Percentiles rank a stretch among this genome's conserved stretches.
These are phyloP conservation scores for Xerophyta viscosa DNA, from an alignment of 106 monocot species.

Conservation along the genomic window DNA sequence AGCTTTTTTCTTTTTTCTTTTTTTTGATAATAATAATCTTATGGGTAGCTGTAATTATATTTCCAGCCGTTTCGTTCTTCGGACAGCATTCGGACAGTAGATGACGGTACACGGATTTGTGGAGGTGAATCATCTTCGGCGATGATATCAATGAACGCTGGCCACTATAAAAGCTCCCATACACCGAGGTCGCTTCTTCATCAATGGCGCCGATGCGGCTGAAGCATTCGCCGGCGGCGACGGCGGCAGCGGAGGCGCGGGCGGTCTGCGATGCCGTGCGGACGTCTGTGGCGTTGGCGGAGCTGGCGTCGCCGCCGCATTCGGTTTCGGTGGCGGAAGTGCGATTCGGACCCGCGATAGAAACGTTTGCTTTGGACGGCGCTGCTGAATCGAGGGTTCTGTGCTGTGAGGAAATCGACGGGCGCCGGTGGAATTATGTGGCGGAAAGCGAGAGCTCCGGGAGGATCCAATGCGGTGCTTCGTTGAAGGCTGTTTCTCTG, in stretches of 20 bases:
- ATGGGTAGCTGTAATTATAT: too few species aligned
- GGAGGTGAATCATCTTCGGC: too few species aligned
- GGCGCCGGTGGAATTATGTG: slow-evolving; percentile 43
- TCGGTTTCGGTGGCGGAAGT: slow-evolving; percentile 13
- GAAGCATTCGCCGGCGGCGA: slow-evolving; percentile 4
- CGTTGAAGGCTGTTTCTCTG: slow-evolving; percentile 25
- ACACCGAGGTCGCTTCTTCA: too few species aligned
- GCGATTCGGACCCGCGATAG: slow-evolving; percentile 5
- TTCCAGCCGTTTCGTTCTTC: too few species aligned
- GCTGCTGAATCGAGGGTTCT: slow-evolving; percentile 14
- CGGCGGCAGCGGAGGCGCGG: slow-evolving; percentile 20
- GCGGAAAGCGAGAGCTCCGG: slow-evolving; percentile 13
- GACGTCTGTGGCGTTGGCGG: slow-evolving; percentile 12
- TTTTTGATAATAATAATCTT: too few species aligned
- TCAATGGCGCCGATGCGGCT: background rate
- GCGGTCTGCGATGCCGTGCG: slow-evolving; percentile 26
- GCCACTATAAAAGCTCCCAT: too few species aligned
- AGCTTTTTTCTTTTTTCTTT: too few species aligned
- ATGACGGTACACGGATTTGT: too few species aligned
- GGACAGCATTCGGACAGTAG: too few species aligned
- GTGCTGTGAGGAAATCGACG: slow-evolving; percentile 40
- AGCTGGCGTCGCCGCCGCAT: slow-evolving; percentile 3
- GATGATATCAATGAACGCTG: too few species aligned
- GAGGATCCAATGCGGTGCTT: background rate
- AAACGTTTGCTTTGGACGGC: background rate